Base-by-base conservation (phyloP, 1,139 yeast genomes). In the Citeromyces siamensis region DNA sequence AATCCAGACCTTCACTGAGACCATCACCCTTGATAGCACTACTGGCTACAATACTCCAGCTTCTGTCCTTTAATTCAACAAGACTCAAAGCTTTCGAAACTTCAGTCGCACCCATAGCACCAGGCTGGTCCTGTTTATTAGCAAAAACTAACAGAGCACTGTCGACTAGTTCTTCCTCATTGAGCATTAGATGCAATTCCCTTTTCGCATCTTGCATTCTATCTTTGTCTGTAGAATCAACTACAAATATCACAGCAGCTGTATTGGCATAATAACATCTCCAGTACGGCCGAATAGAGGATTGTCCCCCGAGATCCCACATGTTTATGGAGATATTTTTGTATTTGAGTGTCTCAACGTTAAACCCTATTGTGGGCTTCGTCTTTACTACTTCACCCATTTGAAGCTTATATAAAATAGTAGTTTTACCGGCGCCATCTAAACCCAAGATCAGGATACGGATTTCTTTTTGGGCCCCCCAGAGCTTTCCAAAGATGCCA, bases 381-480 rank as follows among this genome's bases (percentile, higher is more conserved):
- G 96, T 86, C 36, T 93, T 83, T 32, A 86, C 86, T 21, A 86
- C 95, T 56, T 86, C 96, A 18, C 96, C 96, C 59, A 86, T 69
- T 56, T 90, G 96, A 43, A 90, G 67, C 48, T 93, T 74, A 62
- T 90, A 90, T 43, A 90, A 68, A 42, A 90, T 88, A 8, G 98
- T 90, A 35, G 98, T 90, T 56, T 90, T 90, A 38, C 98, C 98
- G 3, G 98, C 97, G 62, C 97, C 97, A 59, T 90, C 98, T 43
- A 90, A 65, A 4, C 98, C 98, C 39, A 90, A 66, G 48, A 90
- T 90, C 45, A 90, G 71, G 41, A 90, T 86, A 47, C 98, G 72
- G 52, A 88, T 80, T 59, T 90, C 97, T 58, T 85, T 85, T 50
- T 79, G 80, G 38, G 78, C 71, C 23, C 94, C 94, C 94, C 96